Percentiles rank a stretch among this genome's conserved stretches.
Conservation (phyloP, 208 protist species). For the Acanthamoeba rhysodes region DNA sequence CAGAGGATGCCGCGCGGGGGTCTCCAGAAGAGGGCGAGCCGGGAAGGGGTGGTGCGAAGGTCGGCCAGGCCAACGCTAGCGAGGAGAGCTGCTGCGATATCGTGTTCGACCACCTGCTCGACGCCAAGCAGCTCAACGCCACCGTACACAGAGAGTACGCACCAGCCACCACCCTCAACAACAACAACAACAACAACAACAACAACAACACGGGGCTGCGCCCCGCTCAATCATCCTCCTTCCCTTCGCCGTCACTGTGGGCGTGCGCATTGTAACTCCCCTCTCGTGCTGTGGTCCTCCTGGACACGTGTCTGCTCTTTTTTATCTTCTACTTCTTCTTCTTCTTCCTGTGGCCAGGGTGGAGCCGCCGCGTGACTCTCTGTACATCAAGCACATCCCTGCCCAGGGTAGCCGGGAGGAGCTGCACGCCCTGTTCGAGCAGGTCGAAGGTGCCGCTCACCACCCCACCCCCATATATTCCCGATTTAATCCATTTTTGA, state of each 20-base stretch:
- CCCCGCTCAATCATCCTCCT: too few species aligned
- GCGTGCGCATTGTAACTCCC: too few species aligned
- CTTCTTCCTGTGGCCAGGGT: slow-evolving; percentile 25
- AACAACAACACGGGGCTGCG: too few species aligned
- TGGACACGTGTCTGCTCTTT: background rate
- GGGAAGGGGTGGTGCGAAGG: too few species aligned
- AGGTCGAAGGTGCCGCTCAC: background rate
- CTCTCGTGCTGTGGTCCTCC: too few species aligned
- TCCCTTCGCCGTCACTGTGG: too few species aligned
- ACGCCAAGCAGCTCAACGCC: slow-evolving; percentile 40
- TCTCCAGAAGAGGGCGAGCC: too few species aligned
- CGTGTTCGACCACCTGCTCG: background rate
- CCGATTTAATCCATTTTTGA: too few species aligned
- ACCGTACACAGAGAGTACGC: background rate
- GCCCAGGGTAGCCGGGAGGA: background rate
- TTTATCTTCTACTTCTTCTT: background rate
- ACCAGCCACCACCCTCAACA: background rate
- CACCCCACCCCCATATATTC: background rate
- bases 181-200: too few species aligned
- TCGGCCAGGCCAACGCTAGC: background rate
- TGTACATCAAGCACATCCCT: slow-evolving; percentile 71
- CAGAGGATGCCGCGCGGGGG: background rate
- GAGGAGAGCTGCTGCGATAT: slow-evolving; percentile 31
- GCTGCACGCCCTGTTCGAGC: background rate
- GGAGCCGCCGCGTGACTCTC: background rate